Percentiles rank a stretch among this genome's conserved stretches.
These are phyloP conservation scores for Fabrea salina DNA, from an alignment of 169 alveolate species.

Conservation along the genomic window DNA sequence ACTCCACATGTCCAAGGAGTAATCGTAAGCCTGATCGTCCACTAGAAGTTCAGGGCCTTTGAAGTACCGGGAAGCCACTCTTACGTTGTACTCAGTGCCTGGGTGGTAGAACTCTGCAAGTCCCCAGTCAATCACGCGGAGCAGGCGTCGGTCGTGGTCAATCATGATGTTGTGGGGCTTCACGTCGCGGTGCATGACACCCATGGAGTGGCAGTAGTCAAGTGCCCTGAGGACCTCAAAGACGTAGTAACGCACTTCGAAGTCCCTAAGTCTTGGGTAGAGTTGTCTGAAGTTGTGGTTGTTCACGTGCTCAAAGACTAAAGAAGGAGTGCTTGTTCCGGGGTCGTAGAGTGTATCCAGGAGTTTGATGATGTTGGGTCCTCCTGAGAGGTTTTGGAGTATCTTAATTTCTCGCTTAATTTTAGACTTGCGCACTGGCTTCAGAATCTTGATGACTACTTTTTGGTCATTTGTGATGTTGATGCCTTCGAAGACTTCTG, in stretches of 20 bases:
- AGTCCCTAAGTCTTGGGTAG: constrained; percentile 92
- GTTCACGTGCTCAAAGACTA: constrained; percentile 89
- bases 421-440: constrained; percentile 95
- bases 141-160: constrained; percentile 85
- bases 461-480: constrained; percentile 65
- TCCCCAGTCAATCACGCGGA: constrained; percentile 98
- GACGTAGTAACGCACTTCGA: constrained; percentile 94
- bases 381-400: constrained; percentile 93
- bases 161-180: constrained; percentile 97
- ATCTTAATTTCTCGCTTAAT: constrained; percentile 97
- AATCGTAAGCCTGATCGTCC: constrained; percentile 94
- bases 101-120: constrained; percentile 99
- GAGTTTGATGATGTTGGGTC: constrained; percentile 92
- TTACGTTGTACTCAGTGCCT: constrained; percentile 96
- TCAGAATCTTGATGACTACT: constrained; percentile 93
- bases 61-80: constrained; percentile 96
- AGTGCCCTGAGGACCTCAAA: constrained; percentile 86
- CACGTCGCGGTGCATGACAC: constrained; percentile 97
- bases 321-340: constrained; percentile 92
- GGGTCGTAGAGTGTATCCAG: constrained; percentile 97
- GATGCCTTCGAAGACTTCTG: constrained; percentile 97
- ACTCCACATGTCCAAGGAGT: constrained; percentile 98
- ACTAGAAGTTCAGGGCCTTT: constrained; percentile 99
- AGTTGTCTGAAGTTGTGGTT: constrained; percentile 89
- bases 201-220: constrained; percentile 98